Conservation (phyloP, 176 grass and related monocot species). For the Ensete ventricosum region DNA sequence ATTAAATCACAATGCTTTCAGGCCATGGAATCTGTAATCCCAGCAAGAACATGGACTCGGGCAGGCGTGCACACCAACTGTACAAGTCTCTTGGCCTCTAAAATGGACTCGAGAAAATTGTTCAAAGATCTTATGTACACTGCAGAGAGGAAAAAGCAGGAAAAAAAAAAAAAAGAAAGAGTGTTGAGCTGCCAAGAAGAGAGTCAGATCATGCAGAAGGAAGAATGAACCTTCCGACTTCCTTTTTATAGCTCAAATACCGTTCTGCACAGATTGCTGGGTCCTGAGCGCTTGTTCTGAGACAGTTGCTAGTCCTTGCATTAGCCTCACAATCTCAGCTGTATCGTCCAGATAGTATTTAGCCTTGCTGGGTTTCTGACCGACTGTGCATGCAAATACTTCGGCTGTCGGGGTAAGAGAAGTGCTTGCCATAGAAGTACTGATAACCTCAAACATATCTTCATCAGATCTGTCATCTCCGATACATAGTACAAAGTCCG, state of each 20-base stretch:
- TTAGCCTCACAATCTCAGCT: constrained; percentile 72
- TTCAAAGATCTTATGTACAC: neutral
- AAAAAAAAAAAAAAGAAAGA: neutral
- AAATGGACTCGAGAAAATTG: neutral
- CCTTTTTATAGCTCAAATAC: neutral
- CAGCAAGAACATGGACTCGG: no score
- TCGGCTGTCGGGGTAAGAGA: constrained; percentile 40
- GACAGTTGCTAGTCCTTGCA: constrained; percentile 70
- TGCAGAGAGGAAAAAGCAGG: neutral
- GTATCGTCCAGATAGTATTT: constrained; percentile 86
- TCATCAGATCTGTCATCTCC: constrained; percentile 88
- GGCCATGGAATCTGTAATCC: neutral
- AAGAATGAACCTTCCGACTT: neutral
- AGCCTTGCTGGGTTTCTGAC: constrained; percentile 81
- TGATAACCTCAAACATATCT: constrained; percentile 91
- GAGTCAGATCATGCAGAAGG: neutral
- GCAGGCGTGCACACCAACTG: neutral
- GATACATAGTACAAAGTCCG: constrained; percentile 80
- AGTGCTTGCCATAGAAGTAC: constrained; percentile 21
- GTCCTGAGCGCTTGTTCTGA: constrained; percentile 35
- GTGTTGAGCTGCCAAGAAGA: neutral
- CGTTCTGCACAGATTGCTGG: neutral
- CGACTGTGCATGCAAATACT: constrained; percentile 87
- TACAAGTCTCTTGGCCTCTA: neutral
- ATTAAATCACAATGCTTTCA: neutral